Conservation (phyloP, 768 basidiomycete species). For the Trametes meyenii region DNA sequence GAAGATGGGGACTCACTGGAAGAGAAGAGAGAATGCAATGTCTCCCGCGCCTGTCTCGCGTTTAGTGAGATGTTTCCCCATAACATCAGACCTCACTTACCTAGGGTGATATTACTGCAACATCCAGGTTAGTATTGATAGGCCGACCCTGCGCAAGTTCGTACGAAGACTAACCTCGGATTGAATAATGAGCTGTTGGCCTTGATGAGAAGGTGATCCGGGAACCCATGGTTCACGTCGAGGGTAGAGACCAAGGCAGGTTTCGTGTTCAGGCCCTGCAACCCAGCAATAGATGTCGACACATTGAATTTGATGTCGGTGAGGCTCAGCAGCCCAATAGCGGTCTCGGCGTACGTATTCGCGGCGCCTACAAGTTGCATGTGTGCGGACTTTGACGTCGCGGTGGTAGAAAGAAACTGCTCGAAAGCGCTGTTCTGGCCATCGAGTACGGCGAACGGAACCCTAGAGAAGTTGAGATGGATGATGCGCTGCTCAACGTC, state of each 20-base stretch:
- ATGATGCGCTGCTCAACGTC: slow-evolving; percentile 66
- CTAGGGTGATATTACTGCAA: slow-evolving; percentile 39
- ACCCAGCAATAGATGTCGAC: slow-evolving; percentile 56
- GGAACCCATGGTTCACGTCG: slow-evolving; percentile 69
- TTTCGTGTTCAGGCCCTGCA: slow-evolving; percentile 63
- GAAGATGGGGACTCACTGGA: slow-evolving; percentile 44
- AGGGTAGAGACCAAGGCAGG: slow-evolving; percentile 59
- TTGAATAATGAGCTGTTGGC: slow-evolving; percentile 63
- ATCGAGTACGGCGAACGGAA: slow-evolving; percentile 60
- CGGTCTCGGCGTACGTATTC: slow-evolving; percentile 62
- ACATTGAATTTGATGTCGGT: slow-evolving; percentile 62
- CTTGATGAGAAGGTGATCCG: slow-evolving; percentile 69
- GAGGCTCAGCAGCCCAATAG: slow-evolving; percentile 63
- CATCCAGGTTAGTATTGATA: slow-evolving; percentile 23
- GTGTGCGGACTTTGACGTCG: slow-evolving; percentile 46
- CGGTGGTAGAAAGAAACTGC: slow-evolving; percentile 63
- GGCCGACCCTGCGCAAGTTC: neutral
- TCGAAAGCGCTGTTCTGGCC: slow-evolving; percentile 56
- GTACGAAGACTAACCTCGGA: slow-evolving; percentile 40
- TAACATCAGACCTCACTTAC: slow-evolving; percentile 31
- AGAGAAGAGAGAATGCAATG: slow-evolving; percentile 60
- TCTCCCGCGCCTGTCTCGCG: slow-evolving; percentile 52
- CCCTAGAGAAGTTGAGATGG: slow-evolving; percentile 56
- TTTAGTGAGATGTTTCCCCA: slow-evolving; percentile 1
- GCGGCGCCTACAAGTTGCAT: slow-evolving; percentile 54